Conservation (phyloP, 495 filamentous ascomycete species). For the Penicillium canescens region DNA sequence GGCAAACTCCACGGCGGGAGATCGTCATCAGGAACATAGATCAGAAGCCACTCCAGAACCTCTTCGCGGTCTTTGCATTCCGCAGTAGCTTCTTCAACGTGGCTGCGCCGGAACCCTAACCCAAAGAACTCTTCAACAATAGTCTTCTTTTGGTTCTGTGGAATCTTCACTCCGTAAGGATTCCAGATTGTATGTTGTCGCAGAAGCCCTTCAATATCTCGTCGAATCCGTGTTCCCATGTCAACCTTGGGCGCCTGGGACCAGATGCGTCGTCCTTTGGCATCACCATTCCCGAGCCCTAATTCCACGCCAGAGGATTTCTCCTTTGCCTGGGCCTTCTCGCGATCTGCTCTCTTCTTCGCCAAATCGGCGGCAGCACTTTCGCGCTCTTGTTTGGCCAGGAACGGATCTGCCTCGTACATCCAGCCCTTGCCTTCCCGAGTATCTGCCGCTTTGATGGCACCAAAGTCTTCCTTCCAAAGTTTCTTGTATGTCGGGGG, state of each 20-base stretch:
- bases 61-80: conserved; percentile 94
- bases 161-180: conserved; percentile 65
- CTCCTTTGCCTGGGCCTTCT: conserved; percentile 62
- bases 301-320: conserved; percentile 51
- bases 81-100: conserved; percentile 83
- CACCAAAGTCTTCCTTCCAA: conserved; percentile 84
- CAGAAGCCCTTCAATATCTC: conserved; percentile 75
- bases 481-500: conserved; percentile 84
- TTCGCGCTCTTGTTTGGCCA: conserved; percentile 73
- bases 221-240: conserved; percentile 76
- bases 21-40: conserved; percentile 97
- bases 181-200: conserved; percentile 84
- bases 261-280: conserved; percentile 67
- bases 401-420: conserved; percentile 95
- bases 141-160: conserved; percentile 50
- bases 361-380: conserved; percentile 67
- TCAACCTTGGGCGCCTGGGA: conserved; percentile 84
- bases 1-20: conserved; percentile 86
- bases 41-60: conserved; percentile 86
- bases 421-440: conserved; percentile 80
- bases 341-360: conserved; percentile 66
- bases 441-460: conserved; percentile 73
- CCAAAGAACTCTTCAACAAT: conserved; percentile 73
- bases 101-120: conserved; percentile 81
- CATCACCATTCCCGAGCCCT: conserved; percentile 34